These are phyloP conservation scores for Gnaphalium uliginosum DNA, from an alignment of 129 eudicot species.

Conservation along the genomic window DNA sequence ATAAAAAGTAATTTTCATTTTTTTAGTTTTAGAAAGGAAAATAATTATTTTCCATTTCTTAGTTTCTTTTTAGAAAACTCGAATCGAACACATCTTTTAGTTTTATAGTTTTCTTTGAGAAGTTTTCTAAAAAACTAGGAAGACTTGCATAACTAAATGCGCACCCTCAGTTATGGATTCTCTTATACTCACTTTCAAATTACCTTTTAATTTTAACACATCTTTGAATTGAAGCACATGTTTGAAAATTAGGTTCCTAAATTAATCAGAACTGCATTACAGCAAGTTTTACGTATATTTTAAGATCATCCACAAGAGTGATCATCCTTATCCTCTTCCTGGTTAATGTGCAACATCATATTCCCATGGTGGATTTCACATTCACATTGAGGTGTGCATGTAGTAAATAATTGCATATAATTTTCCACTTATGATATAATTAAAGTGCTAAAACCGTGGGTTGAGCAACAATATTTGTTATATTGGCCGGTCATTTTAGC, in stretches of 20 bases:
- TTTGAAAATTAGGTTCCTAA: background rate
- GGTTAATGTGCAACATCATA: conserved; percentile 2
- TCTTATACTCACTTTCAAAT: too few relatives aligned
- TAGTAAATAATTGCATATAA: background rate
- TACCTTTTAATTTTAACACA: too few relatives aligned
- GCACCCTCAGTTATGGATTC: too few relatives aligned
- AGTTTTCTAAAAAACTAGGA: too few relatives aligned
- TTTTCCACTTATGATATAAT: conserved; percentile 32
- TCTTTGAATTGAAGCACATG: background rate
- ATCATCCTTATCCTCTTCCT: conserved; percentile 24
- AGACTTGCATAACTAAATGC: too few relatives aligned
- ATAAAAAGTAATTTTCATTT: too few relatives aligned
- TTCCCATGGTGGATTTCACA: conserved; percentile 11
- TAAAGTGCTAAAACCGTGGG: conserved; percentile 40
- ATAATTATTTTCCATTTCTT: too few relatives aligned
- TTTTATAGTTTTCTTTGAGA: too few relatives aligned
- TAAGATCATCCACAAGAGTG: background rate
- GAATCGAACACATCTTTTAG: too few relatives aligned
- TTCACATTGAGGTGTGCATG: background rate
- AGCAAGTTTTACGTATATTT: conserved; percentile 12
- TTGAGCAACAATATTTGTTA: conserved; percentile 25
- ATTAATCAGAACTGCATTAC: background rate
- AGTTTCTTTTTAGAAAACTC: too few relatives aligned
- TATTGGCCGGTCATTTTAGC: conserved; percentile 22
- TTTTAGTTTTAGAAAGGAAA: too few relatives aligned